These are phyloP conservation scores for Juglanconis juglandina DNA, from an alignment of 2,329 filamentous ascomycete species.

Conservation along the genomic window DNA sequence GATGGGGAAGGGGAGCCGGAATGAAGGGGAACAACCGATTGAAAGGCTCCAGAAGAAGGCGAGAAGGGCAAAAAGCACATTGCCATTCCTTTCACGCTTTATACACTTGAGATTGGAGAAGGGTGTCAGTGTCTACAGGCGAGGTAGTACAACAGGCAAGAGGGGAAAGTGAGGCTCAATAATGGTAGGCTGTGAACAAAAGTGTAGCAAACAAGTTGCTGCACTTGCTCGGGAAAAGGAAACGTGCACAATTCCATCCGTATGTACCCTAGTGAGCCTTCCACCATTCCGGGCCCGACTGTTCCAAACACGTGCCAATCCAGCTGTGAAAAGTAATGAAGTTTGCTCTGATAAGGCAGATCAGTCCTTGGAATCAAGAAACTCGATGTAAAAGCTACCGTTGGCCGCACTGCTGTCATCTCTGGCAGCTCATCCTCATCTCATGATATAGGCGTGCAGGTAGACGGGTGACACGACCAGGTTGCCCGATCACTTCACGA, in stretches of 20 bases:
- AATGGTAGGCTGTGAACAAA: not conserved
- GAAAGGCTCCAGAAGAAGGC: not conserved
- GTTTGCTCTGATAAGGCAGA: not conserved
- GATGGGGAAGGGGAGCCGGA: not conserved
- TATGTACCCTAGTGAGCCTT: not conserved
- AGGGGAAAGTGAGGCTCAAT: not conserved
- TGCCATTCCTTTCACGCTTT: not conserved
- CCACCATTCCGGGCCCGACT: too few relatives aligned
- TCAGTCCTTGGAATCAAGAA: not conserved
- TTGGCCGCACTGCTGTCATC: not conserved
- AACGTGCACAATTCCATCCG: not conserved
- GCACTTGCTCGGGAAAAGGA: not conserved
- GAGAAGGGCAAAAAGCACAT: conserved; percentile 10
- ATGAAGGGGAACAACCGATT: not conserved
- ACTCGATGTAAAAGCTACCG: not conserved
- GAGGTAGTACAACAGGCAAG: not conserved
- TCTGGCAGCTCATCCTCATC: not conserved
- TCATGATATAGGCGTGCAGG: not conserved
- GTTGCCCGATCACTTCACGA: not conserved
- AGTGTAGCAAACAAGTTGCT: conserved; percentile 5
- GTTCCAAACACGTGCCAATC: not conserved
- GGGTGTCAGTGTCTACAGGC: not conserved
- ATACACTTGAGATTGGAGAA: not conserved
- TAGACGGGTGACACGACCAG: not conserved
- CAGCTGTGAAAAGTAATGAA: not conserved